Evolutionary conservation across 192 early-diverging fungal species (phyloP).

Genomic region (Phlyctochytrium planicorne): DNA sequence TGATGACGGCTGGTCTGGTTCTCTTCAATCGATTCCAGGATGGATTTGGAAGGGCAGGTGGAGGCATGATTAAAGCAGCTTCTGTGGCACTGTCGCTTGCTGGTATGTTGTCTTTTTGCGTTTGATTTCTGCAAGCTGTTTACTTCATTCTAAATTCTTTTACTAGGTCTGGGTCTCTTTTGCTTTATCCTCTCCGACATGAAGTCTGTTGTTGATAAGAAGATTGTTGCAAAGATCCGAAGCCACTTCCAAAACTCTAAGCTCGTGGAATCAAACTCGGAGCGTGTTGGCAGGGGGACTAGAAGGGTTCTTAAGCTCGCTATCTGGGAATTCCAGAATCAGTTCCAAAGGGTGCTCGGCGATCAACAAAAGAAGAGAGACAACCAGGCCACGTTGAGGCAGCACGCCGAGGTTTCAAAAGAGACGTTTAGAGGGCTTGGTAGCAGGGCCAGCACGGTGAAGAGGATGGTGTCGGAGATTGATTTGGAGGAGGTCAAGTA

Average conservation of each 20-base stretch:
- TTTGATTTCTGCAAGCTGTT: neutral
- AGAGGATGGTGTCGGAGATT: constrained; percentile 18
- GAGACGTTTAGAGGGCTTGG: constrained; percentile 19
- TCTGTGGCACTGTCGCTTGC: constrained; percentile 52
- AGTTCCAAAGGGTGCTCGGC: constrained; percentile 44
- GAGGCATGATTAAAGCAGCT: constrained; percentile 30
- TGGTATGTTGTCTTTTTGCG: constrained; percentile 31
- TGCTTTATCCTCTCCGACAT: constrained; percentile 53
- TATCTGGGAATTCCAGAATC: constrained; percentile 57
- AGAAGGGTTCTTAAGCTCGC: constrained; percentile 38
- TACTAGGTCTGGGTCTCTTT: constrained; percentile 53
- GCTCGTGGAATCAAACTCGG: constrained; percentile 36
- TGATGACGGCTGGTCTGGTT: constrained; percentile 41
- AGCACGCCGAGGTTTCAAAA: constrained; percentile 17
- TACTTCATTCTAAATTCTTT: constrained; percentile 7
- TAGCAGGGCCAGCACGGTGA: constrained; percentile 9
- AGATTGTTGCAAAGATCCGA: constrained; percentile 43
- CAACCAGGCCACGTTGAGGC: constrained; percentile 11
- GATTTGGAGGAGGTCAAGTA: constrained; percentile 27
- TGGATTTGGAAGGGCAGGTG: constrained; percentile 16
- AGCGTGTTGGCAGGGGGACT: constrained; percentile 38
- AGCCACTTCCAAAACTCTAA: constrained; percentile 37
- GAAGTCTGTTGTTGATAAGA: constrained; percentile 39
- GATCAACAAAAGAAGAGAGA: constrained; percentile 32
- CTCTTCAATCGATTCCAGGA: constrained; percentile 44